Conservation (phyloP, 179 eudicot genomes). For the Beta corolliflora region DNA sequence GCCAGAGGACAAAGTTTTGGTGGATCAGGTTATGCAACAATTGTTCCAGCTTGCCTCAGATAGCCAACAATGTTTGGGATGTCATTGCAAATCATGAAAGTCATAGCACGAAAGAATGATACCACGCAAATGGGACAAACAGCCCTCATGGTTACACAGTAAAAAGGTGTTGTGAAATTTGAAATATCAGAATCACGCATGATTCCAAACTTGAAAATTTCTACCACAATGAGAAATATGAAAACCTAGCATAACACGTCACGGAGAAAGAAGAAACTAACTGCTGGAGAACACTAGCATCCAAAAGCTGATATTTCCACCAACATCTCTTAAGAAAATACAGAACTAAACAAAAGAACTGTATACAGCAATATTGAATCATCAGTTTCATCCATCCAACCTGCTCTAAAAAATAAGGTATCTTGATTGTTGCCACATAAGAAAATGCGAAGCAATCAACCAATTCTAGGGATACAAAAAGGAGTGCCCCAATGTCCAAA, state of each 20-base stretch:
- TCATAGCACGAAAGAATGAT: neutral
- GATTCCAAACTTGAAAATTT: conserved; percentile 1
- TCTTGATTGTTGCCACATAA: neutral
- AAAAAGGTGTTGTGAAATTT: neutral
- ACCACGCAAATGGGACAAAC: neutral
- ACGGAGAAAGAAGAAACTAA: conserved; percentile 10
- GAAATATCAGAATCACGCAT: neutral
- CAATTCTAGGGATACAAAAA: neutral
- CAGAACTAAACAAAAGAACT: neutral
- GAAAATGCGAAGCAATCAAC: neutral
- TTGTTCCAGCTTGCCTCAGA: neutral
- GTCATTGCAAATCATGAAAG: neutral
- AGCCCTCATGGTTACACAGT: conserved; percentile 2
- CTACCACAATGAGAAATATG: neutral
- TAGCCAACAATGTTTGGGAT: neutral
- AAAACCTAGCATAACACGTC: neutral
- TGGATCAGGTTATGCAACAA: neutral
- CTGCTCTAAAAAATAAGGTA: neutral
- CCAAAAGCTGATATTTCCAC: neutral
- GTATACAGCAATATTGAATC: neutral
- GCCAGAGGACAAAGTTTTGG: neutral
- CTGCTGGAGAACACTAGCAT: neutral
- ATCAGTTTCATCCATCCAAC: neutral
- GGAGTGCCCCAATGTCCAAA: neutral
- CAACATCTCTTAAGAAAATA: neutral